Evolutionary conservation across 2,329 filamentous ascomycete species (phyloP).

Genomic region (Aspergillus phoenicis): DNA sequence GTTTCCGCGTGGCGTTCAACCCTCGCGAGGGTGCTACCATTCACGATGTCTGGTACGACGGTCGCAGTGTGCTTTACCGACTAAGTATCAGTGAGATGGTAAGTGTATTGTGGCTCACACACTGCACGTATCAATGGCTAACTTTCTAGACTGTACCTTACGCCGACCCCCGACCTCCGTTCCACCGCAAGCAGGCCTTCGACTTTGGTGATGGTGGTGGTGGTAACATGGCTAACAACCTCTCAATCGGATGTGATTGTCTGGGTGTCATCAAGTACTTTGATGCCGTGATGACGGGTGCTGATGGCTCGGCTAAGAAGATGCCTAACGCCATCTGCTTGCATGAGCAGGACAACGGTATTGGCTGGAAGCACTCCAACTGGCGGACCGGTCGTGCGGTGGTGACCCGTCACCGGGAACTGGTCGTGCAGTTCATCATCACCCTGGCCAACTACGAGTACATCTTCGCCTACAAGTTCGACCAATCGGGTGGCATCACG

Average conservation of each 20-base stretch:
- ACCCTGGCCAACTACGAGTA: constrained; percentile 58
- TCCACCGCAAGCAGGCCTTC: constrained; percentile 71
- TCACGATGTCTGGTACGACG: constrained; percentile 69
- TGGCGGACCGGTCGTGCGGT: constrained; percentile 65
- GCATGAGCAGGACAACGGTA: constrained; percentile 68
- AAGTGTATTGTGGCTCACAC: background rate
- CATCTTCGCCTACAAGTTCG: constrained; percentile 54
- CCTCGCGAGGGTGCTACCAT: constrained; percentile 68
- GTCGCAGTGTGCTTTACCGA: constrained; percentile 66
- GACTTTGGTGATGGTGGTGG: constrained; percentile 71
- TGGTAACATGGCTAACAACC: constrained; percentile 68
- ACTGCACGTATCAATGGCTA: no score
- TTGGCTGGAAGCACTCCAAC: constrained; percentile 70
- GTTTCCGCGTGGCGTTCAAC: constrained; percentile 62
- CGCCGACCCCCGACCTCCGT: constrained; percentile 65
- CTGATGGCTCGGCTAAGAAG: constrained; percentile 56
- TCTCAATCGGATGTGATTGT: constrained; percentile 53
- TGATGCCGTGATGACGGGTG: constrained; percentile 57
- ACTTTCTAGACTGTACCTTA: constrained; percentile 58
- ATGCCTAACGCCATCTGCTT: constrained; percentile 67
- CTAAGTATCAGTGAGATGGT: constrained; percentile 70
- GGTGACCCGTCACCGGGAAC: constrained; percentile 61
- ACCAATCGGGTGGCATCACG: constrained; percentile 62
- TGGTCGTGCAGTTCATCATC: constrained; percentile 68
- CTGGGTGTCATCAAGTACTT: constrained; percentile 70